Conservation (phyloP, 352 stramenopile genomes). For the Pilasporangium apinafurcum region DNA sequence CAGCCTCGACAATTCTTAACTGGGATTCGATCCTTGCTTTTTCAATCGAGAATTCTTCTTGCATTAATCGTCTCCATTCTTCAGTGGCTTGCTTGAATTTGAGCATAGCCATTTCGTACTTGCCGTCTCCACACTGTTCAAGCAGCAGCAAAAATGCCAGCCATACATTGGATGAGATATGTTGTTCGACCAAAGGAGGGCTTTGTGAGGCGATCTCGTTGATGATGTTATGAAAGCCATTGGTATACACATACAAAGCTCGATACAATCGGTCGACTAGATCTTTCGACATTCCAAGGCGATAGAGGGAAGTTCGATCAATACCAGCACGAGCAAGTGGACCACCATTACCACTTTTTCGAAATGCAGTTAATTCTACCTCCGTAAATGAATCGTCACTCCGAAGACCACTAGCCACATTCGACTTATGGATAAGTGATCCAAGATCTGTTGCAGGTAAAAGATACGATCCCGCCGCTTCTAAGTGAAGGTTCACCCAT, state of each 20-base stretch:
- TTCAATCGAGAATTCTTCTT: constrained; percentile 36
- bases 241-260: constrained; percentile 82
- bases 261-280: constrained; percentile 75
- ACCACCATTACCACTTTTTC: constrained; percentile 22
- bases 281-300: constrained; percentile 67
- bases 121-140: constrained; percentile 73
- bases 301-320: constrained; percentile 64
- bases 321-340: constrained; percentile 59
- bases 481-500: constrained; percentile 76
- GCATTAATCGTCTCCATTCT: constrained; percentile 40
- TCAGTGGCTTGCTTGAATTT: constrained; percentile 76
- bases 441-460: constrained; percentile 42
- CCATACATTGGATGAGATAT: constrained; percentile 80
- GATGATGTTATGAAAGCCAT: constrained; percentile 81
- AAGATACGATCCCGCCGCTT: constrained; percentile 40
- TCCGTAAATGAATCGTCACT: constrained; percentile 30
- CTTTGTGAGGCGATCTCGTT: constrained; percentile 72
- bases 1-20: constrained; percentile 14
- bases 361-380: constrained; percentile 38
- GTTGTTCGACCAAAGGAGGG: constrained; percentile 50
- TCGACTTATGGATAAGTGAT: constrained; percentile 22
- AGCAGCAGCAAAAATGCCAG: constrained; percentile 67
- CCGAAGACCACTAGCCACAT: constrained; percentile 6
- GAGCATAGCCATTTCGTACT: constrained; percentile 85
- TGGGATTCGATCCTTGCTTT: constrained; percentile 27